Evolutionary conservation across 2,329 filamentous ascomycete species (phyloP).

Genomic region (Byssoonygena ceratinophila): DNA sequence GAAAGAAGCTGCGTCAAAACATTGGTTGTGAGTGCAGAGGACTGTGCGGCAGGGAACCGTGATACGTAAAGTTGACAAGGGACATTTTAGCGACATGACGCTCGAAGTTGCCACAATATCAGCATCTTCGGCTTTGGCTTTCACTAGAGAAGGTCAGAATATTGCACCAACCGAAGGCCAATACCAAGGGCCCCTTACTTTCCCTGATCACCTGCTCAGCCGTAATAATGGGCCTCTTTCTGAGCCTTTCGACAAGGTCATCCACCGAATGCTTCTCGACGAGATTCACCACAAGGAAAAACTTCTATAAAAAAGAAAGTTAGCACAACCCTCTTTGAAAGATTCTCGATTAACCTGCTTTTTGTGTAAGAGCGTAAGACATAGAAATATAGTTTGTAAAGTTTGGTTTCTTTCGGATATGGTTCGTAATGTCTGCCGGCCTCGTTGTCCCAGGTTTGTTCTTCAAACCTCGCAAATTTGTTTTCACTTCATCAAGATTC

Average conservation of each 20-base stretch:
- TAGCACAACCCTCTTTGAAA: too few relatives aligned
- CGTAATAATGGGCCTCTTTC: constrained; percentile 58
- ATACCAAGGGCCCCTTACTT: constrained; percentile 44
- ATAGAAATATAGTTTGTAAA: constrained; percentile 72
- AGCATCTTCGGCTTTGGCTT: constrained; percentile 67
- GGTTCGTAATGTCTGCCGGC: constrained; percentile 78
- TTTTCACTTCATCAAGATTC: constrained; percentile 77
- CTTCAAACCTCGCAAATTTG: constrained; percentile 89
- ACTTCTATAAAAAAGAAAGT: too few relatives aligned
- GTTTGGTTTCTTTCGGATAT: constrained; percentile 54
- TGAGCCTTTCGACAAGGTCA: constrained; percentile 59
- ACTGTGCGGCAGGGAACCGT: constrained; percentile 67
- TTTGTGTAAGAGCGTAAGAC: constrained; percentile 83
- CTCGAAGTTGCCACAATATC: constrained; percentile 84
- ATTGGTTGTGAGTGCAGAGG: constrained; percentile 79
- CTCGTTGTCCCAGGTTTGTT: constrained; percentile 92
- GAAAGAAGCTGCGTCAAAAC: constrained; percentile 88
- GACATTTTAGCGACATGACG: constrained; percentile 84
- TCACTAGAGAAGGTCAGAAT: constrained; percentile 46
- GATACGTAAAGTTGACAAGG: constrained; percentile 75
- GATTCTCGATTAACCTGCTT: constrained; percentile 48
- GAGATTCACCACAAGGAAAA: constrained; percentile 61
- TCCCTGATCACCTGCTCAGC: constrained; percentile 75
- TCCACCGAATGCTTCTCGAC: constrained; percentile 63
- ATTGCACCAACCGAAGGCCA: background rate